These are phyloP conservation scores for Leccinellum luteum DNA, from an alignment of 768 basidiomycete genomes.

Conservation along the genomic window DNA sequence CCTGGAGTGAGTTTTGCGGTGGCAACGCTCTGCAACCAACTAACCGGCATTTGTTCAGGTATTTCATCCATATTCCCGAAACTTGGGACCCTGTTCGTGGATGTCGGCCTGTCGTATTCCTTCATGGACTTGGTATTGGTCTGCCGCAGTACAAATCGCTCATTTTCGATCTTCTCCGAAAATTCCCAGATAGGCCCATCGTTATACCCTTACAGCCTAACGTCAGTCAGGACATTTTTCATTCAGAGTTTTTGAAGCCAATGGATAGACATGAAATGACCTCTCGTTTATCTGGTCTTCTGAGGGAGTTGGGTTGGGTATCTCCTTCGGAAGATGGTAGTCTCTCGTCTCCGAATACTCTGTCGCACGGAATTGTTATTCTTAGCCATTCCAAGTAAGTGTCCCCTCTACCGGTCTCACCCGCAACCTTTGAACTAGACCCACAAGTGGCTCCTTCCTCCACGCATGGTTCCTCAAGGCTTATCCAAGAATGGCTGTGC, in stretches of 20 bases:
- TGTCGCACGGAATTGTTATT: constrained; percentile 60
- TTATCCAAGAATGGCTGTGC: constrained; percentile 60
- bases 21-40: neutral
- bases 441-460: constrained; percentile 65
- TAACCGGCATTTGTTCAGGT: constrained; percentile 40
- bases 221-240: constrained; percentile 83
- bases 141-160: constrained; percentile 66
- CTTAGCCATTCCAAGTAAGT: constrained; percentile 87
- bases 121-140: constrained; percentile 89
- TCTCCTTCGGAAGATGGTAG: constrained; percentile 23
- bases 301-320: constrained; percentile 67
- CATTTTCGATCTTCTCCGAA: constrained; percentile 53
- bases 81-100: constrained; percentile 59
- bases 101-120: constrained; percentile 72
- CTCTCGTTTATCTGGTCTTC: constrained; percentile 50
- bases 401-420: neutral
- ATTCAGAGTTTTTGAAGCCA: constrained; percentile 68
- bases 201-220: constrained; percentile 81
- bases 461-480: constrained; percentile 91
- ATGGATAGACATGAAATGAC: constrained; percentile 62
- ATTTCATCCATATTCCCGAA: constrained; percentile 68
- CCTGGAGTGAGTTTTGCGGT: constrained; percentile 55
- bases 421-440: constrained; percentile 5
- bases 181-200: constrained; percentile 66
- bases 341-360: constrained; percentile 2